phyloP scores from a whole-genome alignment of 768 basidiomycete genomes.

The Rhizopogon vulgaris region DNA sequence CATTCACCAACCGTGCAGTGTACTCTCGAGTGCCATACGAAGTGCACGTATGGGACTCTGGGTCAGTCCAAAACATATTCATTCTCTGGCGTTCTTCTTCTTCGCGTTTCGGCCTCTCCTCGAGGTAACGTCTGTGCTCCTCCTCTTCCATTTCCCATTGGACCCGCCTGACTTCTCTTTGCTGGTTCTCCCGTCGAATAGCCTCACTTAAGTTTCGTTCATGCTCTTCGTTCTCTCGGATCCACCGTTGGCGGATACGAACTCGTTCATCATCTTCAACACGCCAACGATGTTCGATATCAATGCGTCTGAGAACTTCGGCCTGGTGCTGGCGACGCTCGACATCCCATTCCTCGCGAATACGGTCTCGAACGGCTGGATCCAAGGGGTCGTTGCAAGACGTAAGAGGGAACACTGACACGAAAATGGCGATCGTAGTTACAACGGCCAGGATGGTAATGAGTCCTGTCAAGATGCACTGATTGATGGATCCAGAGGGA shows the following conservation, averaged over 20 bases:
- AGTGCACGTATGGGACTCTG: slow-evolving; percentile 18
- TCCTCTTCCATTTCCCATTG: background rate
- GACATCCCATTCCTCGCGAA: slow-evolving; percentile 14
- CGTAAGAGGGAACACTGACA: too few species aligned
- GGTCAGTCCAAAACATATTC: slow-evolving; percentile 15
- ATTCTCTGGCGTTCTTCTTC: slow-evolving; percentile 17
- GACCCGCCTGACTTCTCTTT: too few species aligned
- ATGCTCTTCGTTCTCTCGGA: background rate
- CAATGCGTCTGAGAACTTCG: slow-evolving; percentile 5
- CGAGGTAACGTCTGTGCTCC: slow-evolving; percentile 9
- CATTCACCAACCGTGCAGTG: slow-evolving; percentile 22
- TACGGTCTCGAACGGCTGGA: background rate
- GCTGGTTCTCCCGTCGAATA: too few species aligned
- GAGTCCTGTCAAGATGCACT: too few species aligned
- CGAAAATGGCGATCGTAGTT: too few species aligned
- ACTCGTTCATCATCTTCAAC: slow-evolving; percentile 10
- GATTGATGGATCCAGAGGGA: too few species aligned
- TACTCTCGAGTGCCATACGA: slow-evolving; percentile 24
- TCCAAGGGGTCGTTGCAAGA: too few species aligned
- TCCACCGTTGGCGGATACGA: background rate
- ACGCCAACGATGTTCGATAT: slow-evolving; percentile 11
- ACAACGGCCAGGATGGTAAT: too few species aligned
- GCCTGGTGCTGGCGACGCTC: slow-evolving; percentile 14
- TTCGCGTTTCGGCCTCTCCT: slow-evolving; percentile 11
- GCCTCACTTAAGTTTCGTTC: background rate